phyloP scores from a whole-genome alignment of 2,329 filamentous ascomycete species.

The Clarireedia paspali region DNA sequence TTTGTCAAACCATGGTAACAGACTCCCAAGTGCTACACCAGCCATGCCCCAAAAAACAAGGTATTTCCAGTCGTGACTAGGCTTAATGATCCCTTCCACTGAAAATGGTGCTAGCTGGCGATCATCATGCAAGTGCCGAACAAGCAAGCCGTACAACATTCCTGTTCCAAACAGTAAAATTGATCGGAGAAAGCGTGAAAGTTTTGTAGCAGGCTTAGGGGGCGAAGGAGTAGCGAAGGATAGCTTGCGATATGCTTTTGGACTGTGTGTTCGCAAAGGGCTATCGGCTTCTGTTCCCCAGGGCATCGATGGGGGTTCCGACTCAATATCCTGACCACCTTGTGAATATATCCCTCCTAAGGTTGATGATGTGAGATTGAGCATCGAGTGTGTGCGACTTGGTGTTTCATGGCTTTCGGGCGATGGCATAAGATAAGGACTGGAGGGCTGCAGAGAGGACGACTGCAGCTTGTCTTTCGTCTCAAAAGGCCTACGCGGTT shows the following conservation, averaged over 20 bases:
- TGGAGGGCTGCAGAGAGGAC: slow-evolving; percentile 37
- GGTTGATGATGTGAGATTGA: slow-evolving; percentile 84
- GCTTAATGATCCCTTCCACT: slow-evolving; percentile 36
- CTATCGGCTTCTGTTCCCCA: slow-evolving; percentile 75
- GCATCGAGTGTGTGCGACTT: slow-evolving; percentile 63
- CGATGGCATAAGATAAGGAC: slow-evolving; percentile 46
- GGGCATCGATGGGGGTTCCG: slow-evolving; percentile 54
- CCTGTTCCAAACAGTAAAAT: slow-evolving; percentile 70
- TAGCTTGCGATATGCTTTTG: slow-evolving; percentile 5
- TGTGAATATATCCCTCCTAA: slow-evolving; percentile 86
- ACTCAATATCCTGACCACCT: slow-evolving; percentile 45
- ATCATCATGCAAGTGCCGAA: slow-evolving; percentile 70
- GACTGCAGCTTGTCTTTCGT: slow-evolving; percentile 36
- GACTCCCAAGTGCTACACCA: slow-evolving; percentile 67
- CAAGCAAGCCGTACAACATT: slow-evolving; percentile 72
- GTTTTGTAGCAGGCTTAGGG: slow-evolving; percentile 23
- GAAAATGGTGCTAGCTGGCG: slow-evolving; percentile 56
- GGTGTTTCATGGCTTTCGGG: slow-evolving; percentile 55
- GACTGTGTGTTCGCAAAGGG: slow-evolving; percentile 34
- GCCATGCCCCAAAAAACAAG: slow-evolving; percentile 74
- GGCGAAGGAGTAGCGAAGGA: slow-evolving; percentile 22
- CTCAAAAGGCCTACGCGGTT: slow-evolving; percentile 65
- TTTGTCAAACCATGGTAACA: slow-evolving; percentile 78
- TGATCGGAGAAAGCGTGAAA: slow-evolving; percentile 49
- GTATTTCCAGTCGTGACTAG: slow-evolving; percentile 53